Evolutionary conservation across 129 eudicot genomes (phyloP).

Genomic region (Oenanthe sinensis): DNA sequence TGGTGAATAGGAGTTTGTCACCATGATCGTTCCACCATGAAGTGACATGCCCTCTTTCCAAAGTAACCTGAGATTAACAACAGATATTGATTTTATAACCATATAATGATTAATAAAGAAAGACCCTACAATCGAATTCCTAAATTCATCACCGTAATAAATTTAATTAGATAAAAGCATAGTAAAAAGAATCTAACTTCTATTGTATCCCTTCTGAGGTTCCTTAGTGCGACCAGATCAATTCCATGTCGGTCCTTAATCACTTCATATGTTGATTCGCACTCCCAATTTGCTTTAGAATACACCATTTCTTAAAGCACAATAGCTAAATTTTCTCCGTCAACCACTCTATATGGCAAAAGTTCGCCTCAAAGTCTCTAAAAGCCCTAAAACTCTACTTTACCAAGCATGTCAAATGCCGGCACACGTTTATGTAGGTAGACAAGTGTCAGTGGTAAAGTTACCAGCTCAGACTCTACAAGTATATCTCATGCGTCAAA

Average conservation of each 20-base stretch:
- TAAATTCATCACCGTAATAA: neutral
- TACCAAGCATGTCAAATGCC: conserved; percentile 12
- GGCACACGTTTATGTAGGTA: neutral
- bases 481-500: conserved; percentile 13
- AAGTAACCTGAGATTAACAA: conserved; percentile 45
- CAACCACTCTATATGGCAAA: conserved; percentile 2
- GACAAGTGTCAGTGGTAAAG: conserved; percentile 23
- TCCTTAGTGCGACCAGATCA: conserved; percentile 65
- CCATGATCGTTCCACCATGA: conserved; percentile 90
- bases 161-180: conserved; percentile 1
- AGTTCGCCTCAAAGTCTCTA: conserved; percentile 7
- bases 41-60: conserved; percentile 81
- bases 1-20: conserved; percentile 80
- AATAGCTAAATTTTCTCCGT: neutral
- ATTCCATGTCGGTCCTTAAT: conserved; percentile 70
- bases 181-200: conserved; percentile 31
- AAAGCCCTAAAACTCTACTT: conserved; percentile 18
- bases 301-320: conserved; percentile 53
- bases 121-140: neutral
- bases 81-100: neutral
- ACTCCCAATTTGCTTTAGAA: conserved; percentile 73
- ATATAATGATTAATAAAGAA: neutral
- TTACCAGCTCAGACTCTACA: conserved; percentile 8
- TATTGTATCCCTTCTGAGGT: conserved; percentile 64
- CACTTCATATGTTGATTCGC: conserved; percentile 44